phyloP scores from a whole-genome alignment of 1,139 yeast genomes.

The Suhomyces wounanorum region DNA sequence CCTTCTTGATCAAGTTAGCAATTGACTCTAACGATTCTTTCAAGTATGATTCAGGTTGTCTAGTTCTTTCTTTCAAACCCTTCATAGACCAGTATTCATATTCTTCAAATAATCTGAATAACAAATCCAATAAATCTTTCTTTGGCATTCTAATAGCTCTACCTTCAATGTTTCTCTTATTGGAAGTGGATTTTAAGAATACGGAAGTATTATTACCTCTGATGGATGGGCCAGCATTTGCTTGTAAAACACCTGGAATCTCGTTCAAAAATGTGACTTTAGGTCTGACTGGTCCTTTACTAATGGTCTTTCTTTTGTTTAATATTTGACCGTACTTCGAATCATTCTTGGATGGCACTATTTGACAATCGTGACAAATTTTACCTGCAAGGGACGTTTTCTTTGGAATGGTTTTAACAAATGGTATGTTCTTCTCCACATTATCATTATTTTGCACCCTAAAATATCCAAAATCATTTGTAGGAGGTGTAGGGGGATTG shows the following conservation, averaged over 20 bases:
- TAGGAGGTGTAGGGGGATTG: slow-evolving; percentile 18
- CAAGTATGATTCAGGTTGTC: slow-evolving; percentile 92
- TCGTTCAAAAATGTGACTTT: slow-evolving; percentile 80
- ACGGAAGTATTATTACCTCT: slow-evolving; percentile 63
- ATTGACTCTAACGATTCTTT: slow-evolving; percentile 90
- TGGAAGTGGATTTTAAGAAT: slow-evolving; percentile 50
- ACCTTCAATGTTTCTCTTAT: slow-evolving; percentile 60
- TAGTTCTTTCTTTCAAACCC: slow-evolving; percentile 89
- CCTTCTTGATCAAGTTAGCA: slow-evolving; percentile 87
- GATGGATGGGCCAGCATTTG: slow-evolving; percentile 83
- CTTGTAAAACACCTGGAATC: slow-evolving; percentile 83
- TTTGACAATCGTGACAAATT: slow-evolving; percentile 88
- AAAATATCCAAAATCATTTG: slow-evolving; percentile 24
- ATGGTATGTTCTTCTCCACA: slow-evolving; percentile 54
- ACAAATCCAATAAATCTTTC: slow-evolving; percentile 83
- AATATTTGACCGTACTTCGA: slow-evolving; percentile 60
- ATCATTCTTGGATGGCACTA: slow-evolving; percentile 76
- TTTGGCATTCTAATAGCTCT: slow-evolving; percentile 94
- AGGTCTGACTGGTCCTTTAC: slow-evolving; percentile 53
- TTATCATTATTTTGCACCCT: slow-evolving; percentile 32
- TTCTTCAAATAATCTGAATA: slow-evolving; percentile 88
- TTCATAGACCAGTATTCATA: slow-evolving; percentile 97
- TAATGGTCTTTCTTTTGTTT: slow-evolving; percentile 50
- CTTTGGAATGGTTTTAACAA: slow-evolving; percentile 80
- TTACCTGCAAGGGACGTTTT: slow-evolving; percentile 86